A percentile compares a stretch with the other conserved stretches of the same genome.
Evolutionary conservation across 2,329 filamentous ascomycete genomes (phyloP).

Genomic region (Exophiala sideris): DNA sequence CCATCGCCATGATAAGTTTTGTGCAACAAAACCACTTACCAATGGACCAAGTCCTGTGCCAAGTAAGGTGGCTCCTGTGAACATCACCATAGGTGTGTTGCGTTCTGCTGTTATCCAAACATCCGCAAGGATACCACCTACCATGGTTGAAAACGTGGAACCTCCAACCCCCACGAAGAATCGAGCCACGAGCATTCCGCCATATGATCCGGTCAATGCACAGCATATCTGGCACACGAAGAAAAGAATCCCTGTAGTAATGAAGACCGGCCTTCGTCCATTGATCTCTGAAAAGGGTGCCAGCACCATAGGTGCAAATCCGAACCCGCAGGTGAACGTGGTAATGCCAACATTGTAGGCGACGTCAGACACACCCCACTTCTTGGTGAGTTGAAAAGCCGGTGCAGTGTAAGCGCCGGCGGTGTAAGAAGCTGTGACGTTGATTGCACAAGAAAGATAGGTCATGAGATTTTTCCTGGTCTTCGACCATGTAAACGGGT

Average conservation of each 20-base stretch:
- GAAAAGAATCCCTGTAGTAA: conserved; percentile 70
- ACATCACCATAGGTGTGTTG: conserved; percentile 87
- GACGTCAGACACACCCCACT: conserved; percentile 63
- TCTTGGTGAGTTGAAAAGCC: conserved; percentile 59
- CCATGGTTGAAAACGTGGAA: conserved; percentile 76
- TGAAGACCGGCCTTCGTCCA: conserved; percentile 78
- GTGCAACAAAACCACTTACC: conserved; percentile 65
- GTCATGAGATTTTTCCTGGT: conserved; percentile 70
- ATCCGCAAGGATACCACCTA: conserved; percentile 87
- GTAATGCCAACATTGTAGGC: conserved; percentile 69
- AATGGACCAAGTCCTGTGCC: conserved; percentile 80
- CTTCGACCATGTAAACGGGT: conserved; percentile 71
- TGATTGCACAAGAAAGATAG: conserved; percentile 71
- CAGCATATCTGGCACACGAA: conserved; percentile 64
- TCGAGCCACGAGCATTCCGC: conserved; percentile 67
- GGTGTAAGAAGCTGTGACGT: conserved; percentile 72
- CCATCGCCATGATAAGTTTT: conserved; percentile 74
- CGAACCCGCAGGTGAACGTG: conserved; percentile 77
- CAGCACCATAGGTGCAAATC: conserved; percentile 78
- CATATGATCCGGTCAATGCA: conserved; percentile 65
- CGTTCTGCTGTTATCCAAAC: conserved; percentile 74
- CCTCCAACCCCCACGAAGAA: conserved; percentile 72
- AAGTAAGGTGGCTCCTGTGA: conserved; percentile 71
- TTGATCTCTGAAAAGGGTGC: conserved; percentile 88
- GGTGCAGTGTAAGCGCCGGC: conserved; percentile 77